These are phyloP conservation scores for Quercus robur DNA, from an alignment of 306 rosid species.

Conservation along the genomic window DNA sequence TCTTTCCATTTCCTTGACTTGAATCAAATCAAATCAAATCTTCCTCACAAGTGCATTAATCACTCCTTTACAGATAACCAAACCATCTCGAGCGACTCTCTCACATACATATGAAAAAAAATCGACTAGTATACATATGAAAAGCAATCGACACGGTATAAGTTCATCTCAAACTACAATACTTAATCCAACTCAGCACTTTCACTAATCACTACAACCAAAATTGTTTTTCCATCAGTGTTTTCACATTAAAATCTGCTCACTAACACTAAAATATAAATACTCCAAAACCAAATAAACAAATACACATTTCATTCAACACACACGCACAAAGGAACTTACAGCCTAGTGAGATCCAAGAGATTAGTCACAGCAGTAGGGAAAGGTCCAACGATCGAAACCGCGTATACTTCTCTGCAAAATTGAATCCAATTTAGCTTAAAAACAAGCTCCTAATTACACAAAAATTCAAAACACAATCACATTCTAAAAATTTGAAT, in stretches of 20 bases:
- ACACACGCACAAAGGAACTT: constrained; percentile 8
- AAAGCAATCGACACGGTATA: background rate
- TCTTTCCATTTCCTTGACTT: no score
- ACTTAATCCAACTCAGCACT: background rate
- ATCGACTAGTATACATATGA: background rate
- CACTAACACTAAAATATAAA: background rate
- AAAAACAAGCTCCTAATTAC: background rate
- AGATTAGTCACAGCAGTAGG: constrained; percentile 98
- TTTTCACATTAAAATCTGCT: background rate
- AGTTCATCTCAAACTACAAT: background rate
- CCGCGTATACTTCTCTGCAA: constrained; percentile 95
- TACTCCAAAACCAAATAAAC: background rate
- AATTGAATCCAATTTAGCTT: no score
- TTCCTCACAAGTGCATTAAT: no score
- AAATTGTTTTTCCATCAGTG: background rate
- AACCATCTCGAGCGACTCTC: no score
- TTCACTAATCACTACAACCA: background rate
- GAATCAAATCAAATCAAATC: no score
- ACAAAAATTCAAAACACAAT: no score
- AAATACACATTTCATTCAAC: no score
- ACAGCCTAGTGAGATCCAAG: constrained; percentile 96
- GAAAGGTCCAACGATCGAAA: constrained; percentile 96
- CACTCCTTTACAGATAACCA: no score
- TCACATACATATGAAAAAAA: background rate
- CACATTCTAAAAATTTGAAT: background rate